Base-by-base conservation (phyloP, 371 early-diverging fungal species). In the Mortierella sp. region DNA sequence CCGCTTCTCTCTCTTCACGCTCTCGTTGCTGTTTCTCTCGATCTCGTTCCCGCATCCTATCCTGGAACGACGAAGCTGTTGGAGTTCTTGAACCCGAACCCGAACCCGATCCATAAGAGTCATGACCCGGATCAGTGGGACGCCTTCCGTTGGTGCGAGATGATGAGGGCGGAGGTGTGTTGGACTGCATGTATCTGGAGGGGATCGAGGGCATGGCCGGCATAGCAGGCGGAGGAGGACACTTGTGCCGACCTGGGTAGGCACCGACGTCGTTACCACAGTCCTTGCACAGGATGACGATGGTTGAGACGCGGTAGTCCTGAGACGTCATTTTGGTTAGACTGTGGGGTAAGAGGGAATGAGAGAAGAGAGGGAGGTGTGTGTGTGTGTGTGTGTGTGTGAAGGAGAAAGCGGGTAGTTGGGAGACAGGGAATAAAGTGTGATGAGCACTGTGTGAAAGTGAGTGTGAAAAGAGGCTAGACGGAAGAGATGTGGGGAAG, bases 251-350 rank as follows among this genome's bases (percentile, higher is more conserved):
- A 26, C 88, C 88, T 14, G 91, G 91, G 55, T 89, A 90, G 12
- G 84, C 57, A 1, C 91, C 91, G 23, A 90, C 91, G 61, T 90
- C 91, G 49, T 86, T 83, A 13, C 84, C 83, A 76, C 91, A 90
- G 58, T 90, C 91, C 71, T 84, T 86, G 72, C 91, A 90, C 42
- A 86, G 73, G 12, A 90, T 83, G 23, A 82, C 86, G 16, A 90
- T 68, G 43, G 82, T 81, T 18, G 91, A 90, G 39, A 90, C 82
- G 64, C 91, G 78, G 65, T 90, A 90, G 71, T 90, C 91, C 51
- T 45, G 56, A 12, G 61, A 52, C 14, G 74, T 46, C 69, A 68
- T 66, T 28, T 28, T 52, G 24, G 30, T 41, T 34, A 34, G 34
- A 34, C 34, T 34, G 34, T 7, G 34, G 34, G 34, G 10, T 34